These are phyloP conservation scores for Microdochium paspali DNA, from an alignment of 2,329 filamentous ascomycete genomes.

Conservation along the genomic window DNA sequence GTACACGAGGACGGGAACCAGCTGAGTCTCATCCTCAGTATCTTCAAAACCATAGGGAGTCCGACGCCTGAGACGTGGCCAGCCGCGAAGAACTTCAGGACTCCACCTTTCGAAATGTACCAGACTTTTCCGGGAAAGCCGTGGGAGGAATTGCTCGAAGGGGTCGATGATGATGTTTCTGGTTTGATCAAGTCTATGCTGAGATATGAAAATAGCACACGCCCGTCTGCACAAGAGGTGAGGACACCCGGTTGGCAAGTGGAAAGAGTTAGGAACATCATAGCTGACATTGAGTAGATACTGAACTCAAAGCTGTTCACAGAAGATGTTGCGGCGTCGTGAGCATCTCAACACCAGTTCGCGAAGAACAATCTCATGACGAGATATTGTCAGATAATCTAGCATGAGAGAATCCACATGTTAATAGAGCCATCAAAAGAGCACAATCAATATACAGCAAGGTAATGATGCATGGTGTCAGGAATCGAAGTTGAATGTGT, in stretches of 20 bases:
- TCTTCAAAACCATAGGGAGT: slow-evolving; percentile 86
- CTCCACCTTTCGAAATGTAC: slow-evolving; percentile 88
- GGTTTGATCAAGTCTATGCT: slow-evolving; percentile 62
- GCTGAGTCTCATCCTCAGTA: slow-evolving; percentile 79
- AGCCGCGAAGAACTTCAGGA: slow-evolving; percentile 56
- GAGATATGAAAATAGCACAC: slow-evolving; percentile 57
- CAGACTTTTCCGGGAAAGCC: slow-evolving; percentile 55
- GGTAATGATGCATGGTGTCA: too few relatives aligned
- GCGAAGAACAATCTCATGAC: too few relatives aligned
- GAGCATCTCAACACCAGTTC: too few relatives aligned
- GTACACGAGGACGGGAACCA: slow-evolving; percentile 78
- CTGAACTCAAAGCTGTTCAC: too few relatives aligned
- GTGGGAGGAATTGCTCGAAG: slow-evolving; percentile 64
- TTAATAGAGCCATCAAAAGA: too few relatives aligned
- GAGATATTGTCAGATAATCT: too few relatives aligned
- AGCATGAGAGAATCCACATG: too few relatives aligned
- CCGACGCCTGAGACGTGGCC: slow-evolving; percentile 78
- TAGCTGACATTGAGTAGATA: too few relatives aligned
- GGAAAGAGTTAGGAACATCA: too few relatives aligned
- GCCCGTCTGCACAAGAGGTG: slow-evolving; percentile 58
- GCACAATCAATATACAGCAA: too few relatives aligned
- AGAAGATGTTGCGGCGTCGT: too few relatives aligned
- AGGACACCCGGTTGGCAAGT: neutral
- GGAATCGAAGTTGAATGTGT: too few relatives aligned
- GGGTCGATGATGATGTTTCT: slow-evolving; percentile 45